Conservation (phyloP, 2,329 filamentous ascomycete species). For the Fusarium sp. region DNA sequence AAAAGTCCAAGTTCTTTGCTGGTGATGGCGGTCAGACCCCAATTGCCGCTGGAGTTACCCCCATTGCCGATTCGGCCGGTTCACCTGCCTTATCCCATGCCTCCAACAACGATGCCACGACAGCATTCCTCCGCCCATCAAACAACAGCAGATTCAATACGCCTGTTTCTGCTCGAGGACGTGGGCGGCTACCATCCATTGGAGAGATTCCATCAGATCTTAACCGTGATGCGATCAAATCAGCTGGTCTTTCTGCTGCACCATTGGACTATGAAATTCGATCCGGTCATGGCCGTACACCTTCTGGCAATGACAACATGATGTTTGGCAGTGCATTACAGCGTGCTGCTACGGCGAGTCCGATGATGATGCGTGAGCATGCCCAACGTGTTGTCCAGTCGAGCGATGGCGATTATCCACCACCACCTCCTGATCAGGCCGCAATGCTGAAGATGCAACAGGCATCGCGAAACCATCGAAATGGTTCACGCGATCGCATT, state of each 20-base stretch:
- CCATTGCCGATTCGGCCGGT: slow-evolving; percentile 82
- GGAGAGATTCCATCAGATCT: slow-evolving; percentile 67
- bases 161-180: slow-evolving; percentile 72
- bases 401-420: slow-evolving; percentile 63
- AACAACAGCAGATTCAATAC: slow-evolving; percentile 78
- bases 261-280: slow-evolving; percentile 47
- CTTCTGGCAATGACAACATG: slow-evolving; percentile 60
- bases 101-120: slow-evolving; percentile 68
- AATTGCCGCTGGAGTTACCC: slow-evolving; percentile 85
- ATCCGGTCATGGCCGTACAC: slow-evolving; percentile 54
- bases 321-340: slow-evolving; percentile 63
- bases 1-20: slow-evolving; percentile 75
- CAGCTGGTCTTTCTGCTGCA: slow-evolving; percentile 41
- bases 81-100: slow-evolving; percentile 70
- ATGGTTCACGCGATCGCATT: slow-evolving; percentile 82
- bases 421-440: slow-evolving; percentile 71
- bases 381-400: slow-evolving; percentile 54
- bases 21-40: slow-evolving; percentile 76
- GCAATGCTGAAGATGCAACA: slow-evolving; percentile 72
- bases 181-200: slow-evolving; percentile 81
- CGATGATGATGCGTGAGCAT: slow-evolving; percentile 71
- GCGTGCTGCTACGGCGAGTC: slow-evolving; percentile 76
- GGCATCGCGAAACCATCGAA: slow-evolving; percentile 69
- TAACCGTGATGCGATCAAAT: slow-evolving; percentile 50
- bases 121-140: slow-evolving; percentile 76